Base-by-base conservation (phyloP, 352 stramenopile genomes). In the Phytophthora nicotianae region DNA sequence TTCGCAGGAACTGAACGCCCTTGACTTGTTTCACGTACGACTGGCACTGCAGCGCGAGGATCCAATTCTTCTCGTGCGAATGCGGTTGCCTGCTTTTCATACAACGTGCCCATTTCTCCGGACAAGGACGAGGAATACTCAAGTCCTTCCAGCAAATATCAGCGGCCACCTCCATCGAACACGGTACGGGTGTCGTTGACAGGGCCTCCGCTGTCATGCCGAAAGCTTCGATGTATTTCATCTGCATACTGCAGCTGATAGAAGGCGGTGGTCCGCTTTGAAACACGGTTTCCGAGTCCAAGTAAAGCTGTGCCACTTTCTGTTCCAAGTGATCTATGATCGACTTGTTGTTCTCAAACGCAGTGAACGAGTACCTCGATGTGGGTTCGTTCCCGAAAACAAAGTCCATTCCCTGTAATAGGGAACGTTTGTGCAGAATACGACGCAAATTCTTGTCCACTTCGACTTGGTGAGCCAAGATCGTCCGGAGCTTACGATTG, bases 11-110 rank as follows among this genome's bases (percentile, higher is more conserved):
- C 24, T 74, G 66, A 10, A 74, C 26, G 2, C 66, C 66, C 17
- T 66, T 70, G 11, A 74, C 50, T 32, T 58, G 46, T 6, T 64
- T 65, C 1, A 58, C 43, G 13, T 58, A 61, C 5, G 63, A 57
- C 17, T 47, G 37, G 21, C 51, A 46, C 4, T 58, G 66, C 16
- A 74, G 23, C 14, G 55, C 56, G 4, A 68, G 51, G 26, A 74
- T 53, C 51, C 64, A 74, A 41, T 68, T 70, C 42, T 70, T 74
- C 24, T 74, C 61, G n/a, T 43, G 17, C 5, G 66, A 71, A n/a
- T 68, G 41, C 10, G 50, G 50, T 16, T 58, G 11, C 21, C 43
- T 59, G 4, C 54, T 50, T 3, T 50, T 48, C 17, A 67, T 61
- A 20, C 51, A 64, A 21, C 40, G 50, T 5, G 32, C 48, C 55